Conservation (phyloP, 2,329 filamentous ascomycete species). For the Beauveria pseudobassiana region DNA sequence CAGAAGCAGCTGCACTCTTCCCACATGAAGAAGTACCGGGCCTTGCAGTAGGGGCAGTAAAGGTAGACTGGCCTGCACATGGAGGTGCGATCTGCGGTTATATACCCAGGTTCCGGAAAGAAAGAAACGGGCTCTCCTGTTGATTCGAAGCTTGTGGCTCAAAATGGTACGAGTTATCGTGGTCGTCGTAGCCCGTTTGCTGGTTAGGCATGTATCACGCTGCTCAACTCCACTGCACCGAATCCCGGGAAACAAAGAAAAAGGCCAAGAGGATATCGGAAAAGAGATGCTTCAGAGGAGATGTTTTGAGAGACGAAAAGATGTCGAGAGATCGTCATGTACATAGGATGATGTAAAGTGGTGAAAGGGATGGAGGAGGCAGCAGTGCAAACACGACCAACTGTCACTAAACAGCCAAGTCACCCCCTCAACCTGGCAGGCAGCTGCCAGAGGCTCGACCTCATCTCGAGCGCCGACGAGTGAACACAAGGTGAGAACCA, state of each 20-base stretch:
- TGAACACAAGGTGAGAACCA: neutral
- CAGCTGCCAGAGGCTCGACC: neutral
- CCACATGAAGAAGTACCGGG: constrained; percentile 6
- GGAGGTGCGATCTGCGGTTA: neutral
- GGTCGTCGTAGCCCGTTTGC: neutral
- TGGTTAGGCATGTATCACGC: neutral
- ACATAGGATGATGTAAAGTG: neutral
- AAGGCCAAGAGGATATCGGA: neutral
- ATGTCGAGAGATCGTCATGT: neutral
- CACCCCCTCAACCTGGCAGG: neutral
- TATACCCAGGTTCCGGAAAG: too few species aligned
- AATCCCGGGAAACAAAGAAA: neutral
- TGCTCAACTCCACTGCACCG: neutral
- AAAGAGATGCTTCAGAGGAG: neutral
- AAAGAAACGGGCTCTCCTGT: too few species aligned
- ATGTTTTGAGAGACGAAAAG: neutral
- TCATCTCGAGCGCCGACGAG: too few species aligned
- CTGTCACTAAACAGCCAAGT: neutral
- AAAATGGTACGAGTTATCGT: neutral
- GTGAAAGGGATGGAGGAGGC: neutral
- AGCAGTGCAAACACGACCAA: neutral
- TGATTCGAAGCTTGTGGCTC: neutral
- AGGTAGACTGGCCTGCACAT: constrained; percentile 2
- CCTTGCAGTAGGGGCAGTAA: neutral
- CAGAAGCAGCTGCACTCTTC: constrained; percentile 2